These are phyloP conservation scores for Aspergillus sp. DNA, from an alignment of 2,329 filamentous ascomycete species.

Conservation along the genomic window DNA sequence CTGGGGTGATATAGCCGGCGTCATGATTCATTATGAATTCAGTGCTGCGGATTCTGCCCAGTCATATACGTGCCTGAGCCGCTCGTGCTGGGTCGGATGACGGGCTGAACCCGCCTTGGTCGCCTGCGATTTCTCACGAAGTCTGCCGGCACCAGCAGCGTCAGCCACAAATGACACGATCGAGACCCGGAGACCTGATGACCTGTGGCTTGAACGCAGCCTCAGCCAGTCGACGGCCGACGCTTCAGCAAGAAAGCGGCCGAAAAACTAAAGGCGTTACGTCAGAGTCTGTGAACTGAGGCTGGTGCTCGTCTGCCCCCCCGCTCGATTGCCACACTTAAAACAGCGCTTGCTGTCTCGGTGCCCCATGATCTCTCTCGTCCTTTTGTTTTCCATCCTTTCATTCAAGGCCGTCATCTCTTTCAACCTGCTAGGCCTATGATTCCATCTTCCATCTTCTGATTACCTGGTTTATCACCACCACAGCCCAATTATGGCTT, in stretches of 20 bases:
- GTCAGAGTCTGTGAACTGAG: slow-evolving; percentile 13
- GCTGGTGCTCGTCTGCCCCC: slow-evolving; percentile 4
- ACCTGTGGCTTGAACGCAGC: slow-evolving; percentile 9
- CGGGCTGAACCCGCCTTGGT: background rate
- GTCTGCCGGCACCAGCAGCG: background rate
- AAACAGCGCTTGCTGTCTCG: slow-evolving; percentile 16
- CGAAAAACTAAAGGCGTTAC: slow-evolving; percentile 9
- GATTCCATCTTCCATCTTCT: background rate
- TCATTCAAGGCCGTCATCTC: slow-evolving; percentile 3
- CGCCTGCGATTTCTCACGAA: background rate
- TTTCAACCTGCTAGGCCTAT: background rate
- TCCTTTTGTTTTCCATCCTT: slow-evolving; percentile 13
- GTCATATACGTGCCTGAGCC: background rate
- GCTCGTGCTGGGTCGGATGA: slow-evolving; percentile 3
- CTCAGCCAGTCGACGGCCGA: background rate
- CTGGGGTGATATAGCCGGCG: background rate
- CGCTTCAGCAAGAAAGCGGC: background rate
- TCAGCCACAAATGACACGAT: slow-evolving; percentile 5
- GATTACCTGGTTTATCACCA: slow-evolving; percentile 7
- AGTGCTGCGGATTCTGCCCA: slow-evolving; percentile 3
- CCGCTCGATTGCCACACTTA: slow-evolving; percentile 25
- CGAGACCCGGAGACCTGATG: background rate
- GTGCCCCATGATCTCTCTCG: slow-evolving; percentile 8
- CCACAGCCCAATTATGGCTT: slow-evolving; percentile 35
- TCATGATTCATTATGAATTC: slow-evolving; percentile 11